Base-by-base conservation (phyloP, 257 asterid species). In the Solanum okadae region DNA sequence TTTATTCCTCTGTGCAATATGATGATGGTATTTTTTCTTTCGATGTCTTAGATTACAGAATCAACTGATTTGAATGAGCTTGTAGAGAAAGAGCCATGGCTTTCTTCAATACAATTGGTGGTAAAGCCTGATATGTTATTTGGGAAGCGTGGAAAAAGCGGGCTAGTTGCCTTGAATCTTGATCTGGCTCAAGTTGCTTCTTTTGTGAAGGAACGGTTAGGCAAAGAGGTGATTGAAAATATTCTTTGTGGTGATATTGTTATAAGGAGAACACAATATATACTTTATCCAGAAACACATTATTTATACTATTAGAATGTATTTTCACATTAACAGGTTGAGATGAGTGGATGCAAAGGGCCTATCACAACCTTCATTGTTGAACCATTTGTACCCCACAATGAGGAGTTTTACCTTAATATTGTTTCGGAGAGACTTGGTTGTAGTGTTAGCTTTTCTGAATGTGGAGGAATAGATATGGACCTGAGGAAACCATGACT, bases 401-500 rank as follows among this genome's bases (percentile, higher is more conserved):
- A 95, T 3, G 98, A 96, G 40, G 99, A 96, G 88, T 96, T 88
- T 87, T 96, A 95, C 89, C 94, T 96, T 27, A 95, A 94, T 91
- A 93, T 96, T 77, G 98, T 96, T 65, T 96, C 99, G 8, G 98
- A 95, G 79, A 94, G 98, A 93, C 99, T 96, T 40, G 98, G 99
- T 86, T 94, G 95, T 86, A 96, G 96, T 90, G 90, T 96, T 88
- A 96, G 99, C 98, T 96, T 95, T 89, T 96, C 98, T 0, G 99
- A 96, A 78, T 96, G 98, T 37, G 98, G 98, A 89, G 98, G 99
- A 91, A 94, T 96, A 70, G 99, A 96, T 14, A 95, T 90, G 99
- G 99, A 88, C 98, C 98, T 5, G 98, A 96, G 90, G 98, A 96
- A 88, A 96, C 99, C 89, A 96, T 95, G 98, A 95, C 99, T n/a